Evolutionary conservation across 1,284 basidiomycete genomes (phyloP), one percentile per base, ranked within the genome.

Genomic region (Fomitiporia mediterranea): DNA sequence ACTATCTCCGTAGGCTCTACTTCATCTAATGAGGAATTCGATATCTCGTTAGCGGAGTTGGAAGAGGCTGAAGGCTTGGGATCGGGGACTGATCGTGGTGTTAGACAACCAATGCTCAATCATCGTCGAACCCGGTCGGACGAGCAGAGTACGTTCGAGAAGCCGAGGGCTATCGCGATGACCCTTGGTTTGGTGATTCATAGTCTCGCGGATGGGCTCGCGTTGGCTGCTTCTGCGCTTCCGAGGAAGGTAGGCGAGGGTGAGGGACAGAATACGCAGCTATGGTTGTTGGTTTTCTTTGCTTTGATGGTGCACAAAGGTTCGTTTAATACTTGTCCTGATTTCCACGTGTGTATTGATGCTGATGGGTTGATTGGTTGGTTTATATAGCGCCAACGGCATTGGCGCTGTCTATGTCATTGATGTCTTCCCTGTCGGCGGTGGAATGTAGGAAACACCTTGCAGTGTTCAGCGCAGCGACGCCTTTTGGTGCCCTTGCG

Each of bases 301-400:
- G 94, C 94, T 1, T 80, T 97, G 32, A 78, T 92, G 42, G 76
- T 96, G 7, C 94, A 97, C 70, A 97, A 96, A 80, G 89, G 91
- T 86, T 60, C 35, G 73, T 51, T 2, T 46, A 4, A 15, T 15
- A 6, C 11, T 32, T 19, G 11, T 44, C 35, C 32, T 51, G 25
- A 19, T 13, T 32, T n/a, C 17, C n/a, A n/a, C n/a, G n/a, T 27
- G 9, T 13, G 28, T 19, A 38, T 30, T 34, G n/a, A 9, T n/a
- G 37, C 37, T 43, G 21, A 37, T 30, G 6, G 17, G 8, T 25
- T 28, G 17, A 37, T 9, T 19, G 13, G 13, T 27, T 5, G 13
- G 15, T 9, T 13, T 40, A 13, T 53, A 30, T 62, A 94, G 92
- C 89, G 1, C 93, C 92, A 1, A 91, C 92, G 2, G 86, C 91